A percentile compares a stretch with the other conserved stretches of the same genome.
Conservation (phyloP, 495 filamentous ascomycete genomes). For the Trichocladium antarcticum region DNA sequence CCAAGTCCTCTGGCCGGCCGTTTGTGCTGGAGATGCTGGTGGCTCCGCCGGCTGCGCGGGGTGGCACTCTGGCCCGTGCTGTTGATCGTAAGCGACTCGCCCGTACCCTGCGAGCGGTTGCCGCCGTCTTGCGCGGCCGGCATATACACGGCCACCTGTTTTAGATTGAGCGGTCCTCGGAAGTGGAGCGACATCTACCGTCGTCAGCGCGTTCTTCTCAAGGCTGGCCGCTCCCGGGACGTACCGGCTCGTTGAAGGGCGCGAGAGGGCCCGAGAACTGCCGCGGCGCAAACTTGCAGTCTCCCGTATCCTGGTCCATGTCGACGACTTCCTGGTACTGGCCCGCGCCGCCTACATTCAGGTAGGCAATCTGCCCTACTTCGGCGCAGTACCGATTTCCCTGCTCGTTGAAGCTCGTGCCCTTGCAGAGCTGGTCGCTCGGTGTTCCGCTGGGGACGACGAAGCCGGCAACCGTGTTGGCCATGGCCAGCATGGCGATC, state of each 20-base stretch:
- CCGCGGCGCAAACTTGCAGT: constrained; percentile 39
- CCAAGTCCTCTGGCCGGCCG: too few relatives aligned
- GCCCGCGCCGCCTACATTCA: constrained; percentile 44
- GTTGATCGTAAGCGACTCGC: too few relatives aligned
- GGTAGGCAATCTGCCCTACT: constrained; percentile 50
- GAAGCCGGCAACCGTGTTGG: not conserved
- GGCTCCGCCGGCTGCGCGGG: too few relatives aligned
- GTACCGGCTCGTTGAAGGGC: constrained; percentile 60
- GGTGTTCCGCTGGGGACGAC: not conserved
- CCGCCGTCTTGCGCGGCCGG: constrained; percentile 19
- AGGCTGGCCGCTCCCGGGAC: not conserved
- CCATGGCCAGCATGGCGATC: constrained; percentile 3
- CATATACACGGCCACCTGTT: constrained; percentile 53
- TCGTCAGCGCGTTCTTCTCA: not conserved
- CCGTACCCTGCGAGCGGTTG: not conserved
- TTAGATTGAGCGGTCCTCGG: constrained; percentile 52
- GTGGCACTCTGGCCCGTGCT: too few relatives aligned
- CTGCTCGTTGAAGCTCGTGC: constrained; percentile 12
- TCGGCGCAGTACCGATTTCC: constrained; percentile 46
- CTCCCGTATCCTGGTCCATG: constrained; percentile 46
- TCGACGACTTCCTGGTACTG: constrained; percentile 46
- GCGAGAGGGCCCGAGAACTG: constrained; percentile 47
- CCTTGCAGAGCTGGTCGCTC: constrained; percentile 11
- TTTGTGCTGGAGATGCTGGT: too few relatives aligned
- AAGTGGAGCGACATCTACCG: constrained; percentile 55